These are phyloP conservation scores for Hypoxylon sp. DNA, from an alignment of 2,329 filamentous ascomycete genomes.

Conservation along the genomic window DNA sequence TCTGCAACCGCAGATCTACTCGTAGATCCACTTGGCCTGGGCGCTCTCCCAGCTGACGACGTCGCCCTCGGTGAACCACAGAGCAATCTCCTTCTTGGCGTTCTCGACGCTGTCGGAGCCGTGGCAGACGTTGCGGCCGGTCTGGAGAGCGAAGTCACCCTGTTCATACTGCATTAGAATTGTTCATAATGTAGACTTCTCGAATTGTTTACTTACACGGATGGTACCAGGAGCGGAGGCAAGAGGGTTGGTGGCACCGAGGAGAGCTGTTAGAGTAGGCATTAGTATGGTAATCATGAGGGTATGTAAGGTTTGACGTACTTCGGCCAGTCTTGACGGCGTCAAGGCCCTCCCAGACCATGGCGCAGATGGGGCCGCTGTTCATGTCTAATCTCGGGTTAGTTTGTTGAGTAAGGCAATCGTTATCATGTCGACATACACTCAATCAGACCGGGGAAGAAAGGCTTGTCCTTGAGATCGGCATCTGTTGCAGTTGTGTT, in stretches of 20 bases:
- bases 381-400: conserved; percentile 81
- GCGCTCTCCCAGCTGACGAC: conserved; percentile 86
- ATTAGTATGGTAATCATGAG: conserved; percentile 29
- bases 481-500: conserved; percentile 69
- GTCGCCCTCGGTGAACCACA: conserved; percentile 96
- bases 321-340: conserved; percentile 98
- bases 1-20: conserved; percentile 70
- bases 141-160: conserved; percentile 81
- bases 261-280: conserved; percentile 72
- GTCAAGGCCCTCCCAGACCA: conserved; percentile 99
- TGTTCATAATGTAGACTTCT: conserved; percentile 58
- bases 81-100: conserved; percentile 99
- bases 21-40: conserved; percentile 96
- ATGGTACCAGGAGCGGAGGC: conserved; percentile 97
- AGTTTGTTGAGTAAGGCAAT: conserved; percentile 11
- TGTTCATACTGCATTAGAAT: conserved; percentile 16
- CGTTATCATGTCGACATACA: conserved; percentile 71
- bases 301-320: conserved; percentile 61
- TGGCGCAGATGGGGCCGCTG: conserved; percentile 96
- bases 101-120: conserved; percentile 98
- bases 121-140: conserved; percentile 99
- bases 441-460: conserved; percentile 94
- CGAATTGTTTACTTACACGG: conserved; percentile 76
- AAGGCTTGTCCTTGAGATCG: conserved; percentile 93
- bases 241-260: conserved; percentile 99